Conservation (phyloP, 768 basidiomycete genomes). For the Mycena galopus region DNA sequence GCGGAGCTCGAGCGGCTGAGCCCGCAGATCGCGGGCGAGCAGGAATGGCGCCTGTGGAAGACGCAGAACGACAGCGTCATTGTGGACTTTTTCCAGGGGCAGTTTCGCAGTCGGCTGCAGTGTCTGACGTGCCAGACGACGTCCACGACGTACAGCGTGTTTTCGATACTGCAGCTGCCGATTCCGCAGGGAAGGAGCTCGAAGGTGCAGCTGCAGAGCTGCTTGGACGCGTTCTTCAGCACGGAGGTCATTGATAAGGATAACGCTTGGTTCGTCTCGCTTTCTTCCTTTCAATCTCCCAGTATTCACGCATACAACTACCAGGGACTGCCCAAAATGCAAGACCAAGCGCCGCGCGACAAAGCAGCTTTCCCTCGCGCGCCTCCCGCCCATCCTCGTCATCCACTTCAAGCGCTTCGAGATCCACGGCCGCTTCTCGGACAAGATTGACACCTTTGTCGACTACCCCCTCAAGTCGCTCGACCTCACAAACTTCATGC, state of each 20-base stretch:
- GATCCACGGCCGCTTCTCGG: slow-evolving; percentile 90
- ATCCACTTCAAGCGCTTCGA: slow-evolving; percentile 96
- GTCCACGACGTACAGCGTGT: slow-evolving; percentile 96
- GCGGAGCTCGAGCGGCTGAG: slow-evolving; percentile 90
- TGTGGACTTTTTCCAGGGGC: slow-evolving; percentile 98
- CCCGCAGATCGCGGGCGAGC: slow-evolving; percentile 88
- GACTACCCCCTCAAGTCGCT: slow-evolving; percentile 83
- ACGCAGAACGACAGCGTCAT: slow-evolving; percentile 93
- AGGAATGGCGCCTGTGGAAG: slow-evolving; percentile 94
- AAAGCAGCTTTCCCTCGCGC: slow-evolving; percentile 90
- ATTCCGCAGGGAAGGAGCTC: slow-evolving; percentile 76
- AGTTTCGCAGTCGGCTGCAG: slow-evolving; percentile 90
- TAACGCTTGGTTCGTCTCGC: slow-evolving; percentile 85
- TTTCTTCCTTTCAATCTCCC: neutral
- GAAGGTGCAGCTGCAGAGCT: slow-evolving; percentile 80
- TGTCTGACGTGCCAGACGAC: slow-evolving; percentile 96
- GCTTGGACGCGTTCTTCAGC: slow-evolving; percentile 91
- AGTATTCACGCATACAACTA: slow-evolving; percentile 1
- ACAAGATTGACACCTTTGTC: slow-evolving; percentile 96
- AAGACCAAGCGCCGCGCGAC: slow-evolving; percentile 88
- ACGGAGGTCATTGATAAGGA: slow-evolving; percentile 92
- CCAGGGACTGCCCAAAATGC: slow-evolving; percentile 95
- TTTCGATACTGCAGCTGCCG: slow-evolving; percentile 94
- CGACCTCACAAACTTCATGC: slow-evolving; percentile 86
- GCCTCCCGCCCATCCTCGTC: slow-evolving; percentile 92